Conservation (phyloP, 805 yeast genomes). For the Tetrapisispora namnaoensis region DNA sequence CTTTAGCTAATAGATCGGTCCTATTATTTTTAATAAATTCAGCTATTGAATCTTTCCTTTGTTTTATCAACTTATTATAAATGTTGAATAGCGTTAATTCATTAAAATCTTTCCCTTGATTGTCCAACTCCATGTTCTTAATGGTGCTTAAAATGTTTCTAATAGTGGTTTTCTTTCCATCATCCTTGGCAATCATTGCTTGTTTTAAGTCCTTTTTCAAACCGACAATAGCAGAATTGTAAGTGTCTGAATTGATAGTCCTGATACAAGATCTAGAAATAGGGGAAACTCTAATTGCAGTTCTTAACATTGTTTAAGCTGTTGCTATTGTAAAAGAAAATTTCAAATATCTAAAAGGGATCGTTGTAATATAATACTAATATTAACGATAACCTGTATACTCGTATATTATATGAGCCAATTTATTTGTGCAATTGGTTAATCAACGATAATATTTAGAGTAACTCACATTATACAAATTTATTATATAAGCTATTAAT, state of each 20-base stretch:
- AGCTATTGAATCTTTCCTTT: conserved; percentile 40
- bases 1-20: conserved; percentile 45
- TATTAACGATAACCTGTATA: too few species aligned
- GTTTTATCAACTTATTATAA: conserved; percentile 37
- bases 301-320: conserved; percentile 5
- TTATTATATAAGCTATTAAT: too few species aligned
- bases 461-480: too few species aligned
- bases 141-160: conserved; percentile 35
- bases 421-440: too few species aligned
- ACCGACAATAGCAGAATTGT: conserved; percentile 23
- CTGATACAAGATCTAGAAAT: conserved; percentile 11
- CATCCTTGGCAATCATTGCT: conserved; percentile 41
- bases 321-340: too few species aligned
- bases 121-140: conserved; percentile 37
- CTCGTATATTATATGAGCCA: too few species aligned
- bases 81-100: conserved; percentile 31
- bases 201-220: conserved; percentile 37
- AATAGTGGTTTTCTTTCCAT: conserved; percentile 35
- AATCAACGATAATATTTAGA: too few species aligned
- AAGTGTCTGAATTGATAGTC: conserved; percentile 30
- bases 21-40: conserved; percentile 40
- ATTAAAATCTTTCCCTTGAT: conserved; percentile 26
- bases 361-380: too few species aligned
- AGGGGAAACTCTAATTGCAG: neutral
- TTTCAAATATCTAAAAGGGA: too few species aligned